These are phyloP conservation scores for Zymoseptoria ardabiliae DNA, from an alignment of 2,329 filamentous ascomycete genomes.

Conservation along the genomic window DNA sequence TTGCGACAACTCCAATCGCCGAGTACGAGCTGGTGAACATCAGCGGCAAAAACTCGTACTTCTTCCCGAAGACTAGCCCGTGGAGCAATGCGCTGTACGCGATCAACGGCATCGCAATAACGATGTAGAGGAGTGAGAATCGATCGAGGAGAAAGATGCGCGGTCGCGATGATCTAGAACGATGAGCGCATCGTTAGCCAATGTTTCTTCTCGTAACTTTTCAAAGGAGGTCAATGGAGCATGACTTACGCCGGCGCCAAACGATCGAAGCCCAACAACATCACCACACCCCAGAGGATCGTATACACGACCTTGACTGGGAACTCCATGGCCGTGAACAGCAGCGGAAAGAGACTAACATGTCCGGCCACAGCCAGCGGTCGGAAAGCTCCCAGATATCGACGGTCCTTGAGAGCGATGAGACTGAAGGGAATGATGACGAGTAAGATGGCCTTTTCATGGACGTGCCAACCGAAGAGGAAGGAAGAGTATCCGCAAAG, in stretches of 20 bases:
- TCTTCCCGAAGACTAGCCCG: conserved; percentile 70
- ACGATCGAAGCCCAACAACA: conserved; percentile 78
- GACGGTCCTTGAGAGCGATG: conserved; percentile 79
- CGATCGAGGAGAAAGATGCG: conserved; percentile 86
- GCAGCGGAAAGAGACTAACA: conserved; percentile 85
- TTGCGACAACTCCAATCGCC: conserved; percentile 87
- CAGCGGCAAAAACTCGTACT: conserved; percentile 81
- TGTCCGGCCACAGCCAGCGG: conserved; percentile 89
- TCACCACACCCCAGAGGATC: conserved; percentile 79
- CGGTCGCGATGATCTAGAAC: conserved; percentile 60
- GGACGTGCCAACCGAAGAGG: conserved; percentile 96
- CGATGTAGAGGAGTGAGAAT: conserved; percentile 83
- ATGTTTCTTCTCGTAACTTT: background rate
- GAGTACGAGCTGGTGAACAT: conserved; percentile 97
- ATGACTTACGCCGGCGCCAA: conserved; percentile 64
- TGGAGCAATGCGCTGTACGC: conserved; percentile 82
- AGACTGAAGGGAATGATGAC: conserved; percentile 94
- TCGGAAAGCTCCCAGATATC: conserved; percentile 84
- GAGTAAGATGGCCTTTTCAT: conserved; percentile 92
- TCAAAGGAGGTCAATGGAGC: background rate
- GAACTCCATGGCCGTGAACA: conserved; percentile 89
- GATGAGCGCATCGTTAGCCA: too few species aligned
- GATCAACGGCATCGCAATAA: conserved; percentile 80
- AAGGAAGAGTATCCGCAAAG: conserved; percentile 95
- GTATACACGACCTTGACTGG: conserved; percentile 92